Evolutionary conservation across 78 protist species (phyloP), one percentile per base, ranked within the genome.

Genomic region (Dictyostelium citrinum): DNA sequence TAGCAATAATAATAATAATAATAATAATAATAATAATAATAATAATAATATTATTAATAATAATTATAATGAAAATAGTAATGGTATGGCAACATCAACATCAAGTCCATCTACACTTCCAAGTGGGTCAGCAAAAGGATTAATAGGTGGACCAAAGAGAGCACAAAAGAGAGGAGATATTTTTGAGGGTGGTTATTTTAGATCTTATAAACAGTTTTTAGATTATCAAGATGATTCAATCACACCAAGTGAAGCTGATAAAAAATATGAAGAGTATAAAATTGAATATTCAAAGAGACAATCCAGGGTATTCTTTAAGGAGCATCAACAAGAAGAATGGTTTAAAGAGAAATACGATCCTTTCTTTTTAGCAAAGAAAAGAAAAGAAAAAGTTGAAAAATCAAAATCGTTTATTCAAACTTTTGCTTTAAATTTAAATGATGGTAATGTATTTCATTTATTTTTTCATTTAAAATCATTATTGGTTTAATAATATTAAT

Each of bases 191-290:
- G 81, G 74, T 33, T 14, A 22, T 37, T 76, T 85, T 45, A 88
- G 81, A 68, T 77, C 93, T 7, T 88, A 88, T 58, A 88, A 88
- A 35, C 93, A 88, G 45, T 88, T 88, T 64, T 72, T 88, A 74
- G 93, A 88, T 46, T 88, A 88, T 78, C 93, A 88, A 67, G 93
- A 88, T 68, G 93, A 88, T 49, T 68, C 77, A 27, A 88, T 88
- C 22, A 68, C 85, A 49, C 85, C 84, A 45, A 37, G 29, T n/a
- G 93, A 88, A 24, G 93, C 85, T n/a, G 93, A 88, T 39, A 88
- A 88, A 76, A 88, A 78, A 68, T 88, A 88, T 76, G 93, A 88
- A 46, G 93, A 88, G 16, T 88, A 88, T 46, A 76, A 67, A 68
- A 9, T 78, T 2, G 93, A 88, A 43, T 88, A 41, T 68, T 29